Evolutionary conservation across 129 eudicot genomes (phyloP).

Genomic region (Flaveria robusta): DNA sequence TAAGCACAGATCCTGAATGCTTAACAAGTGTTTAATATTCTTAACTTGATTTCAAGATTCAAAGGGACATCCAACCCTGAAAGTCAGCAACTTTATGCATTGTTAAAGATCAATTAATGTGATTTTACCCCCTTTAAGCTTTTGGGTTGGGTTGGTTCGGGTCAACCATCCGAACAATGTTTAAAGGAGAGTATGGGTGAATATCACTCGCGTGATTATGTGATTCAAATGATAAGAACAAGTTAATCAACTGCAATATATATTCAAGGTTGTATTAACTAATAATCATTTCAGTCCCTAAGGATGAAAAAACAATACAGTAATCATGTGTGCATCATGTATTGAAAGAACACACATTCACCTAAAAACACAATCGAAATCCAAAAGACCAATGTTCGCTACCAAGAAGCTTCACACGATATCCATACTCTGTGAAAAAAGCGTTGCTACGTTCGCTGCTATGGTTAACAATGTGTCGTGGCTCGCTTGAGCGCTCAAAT

Average conservation of each 20-base stretch:
- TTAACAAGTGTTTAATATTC: conserved; percentile 41
- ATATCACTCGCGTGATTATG: not conserved
- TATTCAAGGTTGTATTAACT: not conserved
- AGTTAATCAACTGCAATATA: not conserved
- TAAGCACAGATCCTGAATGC: conserved; percentile 55
- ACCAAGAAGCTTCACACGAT: conserved; percentile 50
- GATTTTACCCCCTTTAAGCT: conserved; percentile 16
- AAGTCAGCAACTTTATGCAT: conserved; percentile 65
- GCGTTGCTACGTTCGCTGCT: conserved; percentile 41
- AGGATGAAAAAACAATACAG: not conserved
- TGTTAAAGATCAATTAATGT: conserved; percentile 76
- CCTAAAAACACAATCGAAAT: conserved; percentile 35
- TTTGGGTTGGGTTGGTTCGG: not conserved
- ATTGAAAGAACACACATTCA: conserved; percentile 14
- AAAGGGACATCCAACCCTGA: conserved; percentile 55
- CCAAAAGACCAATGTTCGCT: conserved; percentile 42
- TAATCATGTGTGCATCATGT: not conserved
- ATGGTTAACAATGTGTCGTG: conserved; percentile 22
- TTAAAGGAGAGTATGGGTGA: not conserved
- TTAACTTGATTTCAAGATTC: conserved; percentile 41
- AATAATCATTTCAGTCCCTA: not conserved
- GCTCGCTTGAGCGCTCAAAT: conserved; percentile 25
- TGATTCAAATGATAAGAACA: not conserved
- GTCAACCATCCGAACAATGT: not conserved
- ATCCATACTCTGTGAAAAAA: conserved; percentile 36